These are phyloP conservation scores for Peniophora sp. DNA, from an alignment of 1,284 basidiomycete genomes.

Conservation along the genomic window DNA sequence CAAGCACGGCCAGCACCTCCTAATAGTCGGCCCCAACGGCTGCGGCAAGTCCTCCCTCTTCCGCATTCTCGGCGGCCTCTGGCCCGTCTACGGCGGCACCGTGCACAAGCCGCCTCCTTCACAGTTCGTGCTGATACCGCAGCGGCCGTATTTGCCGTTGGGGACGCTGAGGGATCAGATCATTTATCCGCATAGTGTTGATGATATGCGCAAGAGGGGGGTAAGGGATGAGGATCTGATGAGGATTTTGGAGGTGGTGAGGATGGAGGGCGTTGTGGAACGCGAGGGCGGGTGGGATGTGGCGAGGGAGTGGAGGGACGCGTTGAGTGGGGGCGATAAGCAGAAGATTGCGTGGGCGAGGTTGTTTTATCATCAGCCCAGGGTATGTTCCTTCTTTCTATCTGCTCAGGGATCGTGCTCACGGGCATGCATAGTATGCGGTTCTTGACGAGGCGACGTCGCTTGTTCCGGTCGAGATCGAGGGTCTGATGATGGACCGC, in stretches of 20 bases:
- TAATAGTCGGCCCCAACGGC: constrained; percentile 92
- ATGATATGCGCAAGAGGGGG: constrained; percentile 70
- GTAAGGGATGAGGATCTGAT: constrained; percentile 75
- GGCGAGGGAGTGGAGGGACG: constrained; percentile 87
- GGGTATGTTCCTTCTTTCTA: constrained; percentile 37
- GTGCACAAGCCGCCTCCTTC: constrained; percentile 90
- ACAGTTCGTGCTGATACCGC: constrained; percentile 93
- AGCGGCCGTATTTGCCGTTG: constrained; percentile 88
- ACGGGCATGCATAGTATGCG: constrained; percentile 66
- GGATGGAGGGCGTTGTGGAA: constrained; percentile 85
- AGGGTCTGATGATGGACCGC: constrained; percentile 93
- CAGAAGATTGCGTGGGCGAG: constrained; percentile 96
- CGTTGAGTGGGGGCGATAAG: constrained; percentile 82
- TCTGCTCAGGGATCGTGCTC: too few species aligned
- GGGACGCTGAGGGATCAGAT: constrained; percentile 94
- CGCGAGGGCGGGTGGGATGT: constrained; percentile 96
- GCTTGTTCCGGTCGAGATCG: constrained; percentile 88
- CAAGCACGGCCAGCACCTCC: constrained; percentile 82
- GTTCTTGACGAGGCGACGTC: constrained; percentile 96
- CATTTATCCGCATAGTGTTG: constrained; percentile 78
- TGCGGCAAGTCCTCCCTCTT: constrained; percentile 90
- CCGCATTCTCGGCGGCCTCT: constrained; percentile 92
- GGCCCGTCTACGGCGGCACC: constrained; percentile 93
- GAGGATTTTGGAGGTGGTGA: constrained; percentile 68
- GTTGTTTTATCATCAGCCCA: constrained; percentile 92